Conservation (phyloP, 1,139 yeast species). For the Scheffersomyces quercinus region DNA sequence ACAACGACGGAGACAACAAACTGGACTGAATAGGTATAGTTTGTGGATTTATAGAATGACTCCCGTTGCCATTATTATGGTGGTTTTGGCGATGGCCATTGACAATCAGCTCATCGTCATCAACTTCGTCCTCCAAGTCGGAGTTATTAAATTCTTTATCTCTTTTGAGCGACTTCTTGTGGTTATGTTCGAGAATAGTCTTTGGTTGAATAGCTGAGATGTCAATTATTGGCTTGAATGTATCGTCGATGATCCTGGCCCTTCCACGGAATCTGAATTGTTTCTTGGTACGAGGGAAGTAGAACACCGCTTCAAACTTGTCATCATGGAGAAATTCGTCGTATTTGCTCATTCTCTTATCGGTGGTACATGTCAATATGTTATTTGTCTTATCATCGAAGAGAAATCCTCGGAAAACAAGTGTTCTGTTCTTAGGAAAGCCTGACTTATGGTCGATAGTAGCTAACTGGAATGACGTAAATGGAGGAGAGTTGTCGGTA, state of each 20-base stretch:
- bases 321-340: conserved; percentile 52
- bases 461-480: conserved; percentile 65
- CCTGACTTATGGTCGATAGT: conserved; percentile 56
- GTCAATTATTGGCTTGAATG: conserved; percentile 34
- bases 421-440: conserved; percentile 67
- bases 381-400: conserved; percentile 70
- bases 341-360: conserved; percentile 65
- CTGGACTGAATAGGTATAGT: conserved; percentile 14
- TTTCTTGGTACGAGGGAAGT: conserved; percentile 58
- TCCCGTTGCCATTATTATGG: background rate
- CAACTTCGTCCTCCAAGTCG: conserved; percentile 8
- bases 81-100: background rate
- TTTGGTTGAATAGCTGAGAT: conserved; percentile 28
- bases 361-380: conserved; percentile 70
- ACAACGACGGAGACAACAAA: conserved; percentile 29
- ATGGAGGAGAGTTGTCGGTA: conserved; percentile 37
- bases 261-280: conserved; percentile 75
- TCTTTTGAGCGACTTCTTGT: background rate
- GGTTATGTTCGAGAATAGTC: conserved; percentile 14
- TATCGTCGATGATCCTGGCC: conserved; percentile 49
- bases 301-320: conserved; percentile 74
- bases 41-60: conserved; percentile 7
- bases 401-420: conserved; percentile 73
- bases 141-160: conserved; percentile 5
- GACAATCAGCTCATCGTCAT: conserved; percentile 3